These are phyloP conservation scores for Chenopodium quinoa DNA, from an alignment of 148 eudicot genomes.

Conservation along the genomic window DNA sequence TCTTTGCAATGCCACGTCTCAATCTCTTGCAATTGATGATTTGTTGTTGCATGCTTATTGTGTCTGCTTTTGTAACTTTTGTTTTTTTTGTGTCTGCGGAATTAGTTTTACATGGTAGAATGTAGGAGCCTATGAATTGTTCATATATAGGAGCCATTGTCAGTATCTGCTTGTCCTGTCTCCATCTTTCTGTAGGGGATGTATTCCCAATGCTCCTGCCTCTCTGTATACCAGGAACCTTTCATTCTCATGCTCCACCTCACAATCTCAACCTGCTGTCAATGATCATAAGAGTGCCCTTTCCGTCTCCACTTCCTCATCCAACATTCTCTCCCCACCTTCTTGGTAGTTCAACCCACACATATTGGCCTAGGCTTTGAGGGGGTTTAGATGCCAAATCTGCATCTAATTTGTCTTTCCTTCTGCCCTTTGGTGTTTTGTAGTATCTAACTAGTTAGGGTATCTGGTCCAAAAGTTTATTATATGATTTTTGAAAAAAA, in stretches of 20 bases:
- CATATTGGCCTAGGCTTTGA: background rate
- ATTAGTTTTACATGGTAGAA: background rate
- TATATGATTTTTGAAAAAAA: background rate
- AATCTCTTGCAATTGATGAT: background rate
- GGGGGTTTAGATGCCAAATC: background rate
- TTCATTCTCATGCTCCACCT: background rate
- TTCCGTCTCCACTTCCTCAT: background rate
- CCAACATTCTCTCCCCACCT: background rate
- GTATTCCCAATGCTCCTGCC: background rate
- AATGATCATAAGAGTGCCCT: background rate
- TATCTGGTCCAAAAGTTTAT: too few relatives aligned
- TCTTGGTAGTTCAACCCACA: background rate
- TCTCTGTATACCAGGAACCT: background rate
- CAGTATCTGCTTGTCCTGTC: background rate
- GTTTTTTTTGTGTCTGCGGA: background rate
- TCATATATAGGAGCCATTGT: background rate
- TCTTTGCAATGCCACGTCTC: background rate
- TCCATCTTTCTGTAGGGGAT: background rate
- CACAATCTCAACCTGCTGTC: background rate
- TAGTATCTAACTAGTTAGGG: background rate
- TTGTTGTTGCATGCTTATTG: background rate
- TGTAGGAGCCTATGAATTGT: background rate
- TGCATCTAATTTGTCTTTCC: background rate
- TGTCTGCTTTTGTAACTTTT: background rate
- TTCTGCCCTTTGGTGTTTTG: background rate